These are phyloP conservation scores for Beauveria sp. DNA, from an alignment of 2,329 filamentous ascomycete species.

Conservation along the genomic window DNA sequence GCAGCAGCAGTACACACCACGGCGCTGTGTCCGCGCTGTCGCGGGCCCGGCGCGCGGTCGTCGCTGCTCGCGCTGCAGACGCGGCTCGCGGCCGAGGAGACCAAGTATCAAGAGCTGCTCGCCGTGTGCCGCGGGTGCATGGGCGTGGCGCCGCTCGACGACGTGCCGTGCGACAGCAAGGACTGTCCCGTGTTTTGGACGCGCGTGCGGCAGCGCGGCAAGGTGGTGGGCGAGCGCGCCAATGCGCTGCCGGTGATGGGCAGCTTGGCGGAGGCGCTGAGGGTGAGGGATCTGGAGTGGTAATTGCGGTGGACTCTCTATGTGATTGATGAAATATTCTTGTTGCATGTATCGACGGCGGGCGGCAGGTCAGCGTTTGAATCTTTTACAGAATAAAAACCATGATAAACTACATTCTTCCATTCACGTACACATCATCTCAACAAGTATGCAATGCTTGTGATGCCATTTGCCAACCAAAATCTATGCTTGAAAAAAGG, in stretches of 20 bases:
- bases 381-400: background rate
- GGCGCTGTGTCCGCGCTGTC: constrained; percentile 52
- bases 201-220: constrained; percentile 53
- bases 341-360: background rate
- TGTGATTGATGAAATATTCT: background rate
- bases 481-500: too few species aligned
- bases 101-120: constrained; percentile 54
- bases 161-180: constrained; percentile 79
- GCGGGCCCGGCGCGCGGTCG: constrained; percentile 37
- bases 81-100: constrained; percentile 56
- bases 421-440: too few species aligned
- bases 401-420: too few species aligned
- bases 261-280: constrained; percentile 21
- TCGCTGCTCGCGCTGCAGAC: constrained; percentile 59
- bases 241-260: constrained; percentile 25
- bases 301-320: constrained; percentile 13
- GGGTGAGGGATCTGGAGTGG: constrained; percentile 27
- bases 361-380: background rate
- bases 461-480: too few species aligned
- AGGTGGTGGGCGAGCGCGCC: constrained; percentile 32
- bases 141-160: constrained; percentile 62
- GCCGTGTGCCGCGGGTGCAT: constrained; percentile 75
- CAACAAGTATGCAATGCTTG: too few species aligned
- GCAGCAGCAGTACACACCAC: constrained; percentile 15
- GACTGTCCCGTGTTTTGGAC: constrained; percentile 93